Percentiles rank a stretch among this genome's conserved stretches.
Evolutionary conservation across 2,329 filamentous ascomycete genomes (phyloP).

Genomic region (Sarocladium kiliense): DNA sequence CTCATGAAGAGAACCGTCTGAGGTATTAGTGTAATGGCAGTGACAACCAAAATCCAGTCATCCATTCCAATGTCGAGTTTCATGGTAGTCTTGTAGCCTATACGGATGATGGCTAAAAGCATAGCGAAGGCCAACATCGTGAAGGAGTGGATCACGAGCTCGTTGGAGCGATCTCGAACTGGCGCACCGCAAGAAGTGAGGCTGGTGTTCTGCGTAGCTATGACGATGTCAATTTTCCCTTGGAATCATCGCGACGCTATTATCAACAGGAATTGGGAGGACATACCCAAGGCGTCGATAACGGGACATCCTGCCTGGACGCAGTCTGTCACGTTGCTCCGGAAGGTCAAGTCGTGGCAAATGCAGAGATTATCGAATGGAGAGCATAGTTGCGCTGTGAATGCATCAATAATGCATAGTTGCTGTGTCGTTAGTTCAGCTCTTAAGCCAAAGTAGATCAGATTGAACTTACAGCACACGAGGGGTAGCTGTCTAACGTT

Average conservation of each 20-base stretch:
- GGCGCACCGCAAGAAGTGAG: constrained; percentile 19
- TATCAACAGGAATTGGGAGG: too few relatives aligned
- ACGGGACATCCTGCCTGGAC: constrained; percentile 12
- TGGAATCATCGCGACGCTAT: background rate
- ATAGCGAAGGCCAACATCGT: constrained; percentile 27
- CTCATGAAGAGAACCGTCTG: constrained; percentile 23
- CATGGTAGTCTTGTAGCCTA: constrained; percentile 26
- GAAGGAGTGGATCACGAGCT: constrained; percentile 25
- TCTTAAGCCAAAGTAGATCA: too few relatives aligned
- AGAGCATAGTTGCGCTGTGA: background rate
- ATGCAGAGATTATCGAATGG: background rate
- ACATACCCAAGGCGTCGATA: constrained; percentile 15
- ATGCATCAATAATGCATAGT: background rate
- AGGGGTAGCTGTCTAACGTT: background rate
- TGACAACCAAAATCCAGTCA: constrained; percentile 27
- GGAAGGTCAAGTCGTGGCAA: background rate
- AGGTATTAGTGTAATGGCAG: constrained; percentile 21
- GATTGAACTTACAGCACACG: constrained; percentile 1
- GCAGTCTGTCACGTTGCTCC: constrained; percentile 6
- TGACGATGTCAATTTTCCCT: background rate
- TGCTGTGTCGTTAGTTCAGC: too few relatives aligned
- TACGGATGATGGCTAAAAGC: constrained; percentile 31
- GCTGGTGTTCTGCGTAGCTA: constrained; percentile 20
- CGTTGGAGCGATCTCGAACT: constrained; percentile 22
- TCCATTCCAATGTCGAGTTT: constrained; percentile 23